These are phyloP conservation scores for Colletotrichum coccodes DNA, from an alignment of 2,329 filamentous ascomycete genomes.

Conservation along the genomic window DNA sequence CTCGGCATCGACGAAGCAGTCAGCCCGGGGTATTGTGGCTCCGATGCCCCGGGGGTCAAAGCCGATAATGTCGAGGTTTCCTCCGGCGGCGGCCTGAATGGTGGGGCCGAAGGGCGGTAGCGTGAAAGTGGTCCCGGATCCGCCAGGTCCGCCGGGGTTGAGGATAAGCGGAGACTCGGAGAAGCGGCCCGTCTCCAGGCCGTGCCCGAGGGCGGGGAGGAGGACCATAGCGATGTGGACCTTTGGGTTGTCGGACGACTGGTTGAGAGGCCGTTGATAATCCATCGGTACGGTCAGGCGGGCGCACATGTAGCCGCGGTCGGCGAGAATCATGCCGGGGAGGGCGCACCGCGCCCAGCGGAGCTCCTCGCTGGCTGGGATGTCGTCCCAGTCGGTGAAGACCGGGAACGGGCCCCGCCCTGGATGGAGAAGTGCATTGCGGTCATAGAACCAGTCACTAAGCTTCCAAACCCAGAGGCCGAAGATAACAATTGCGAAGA, in stretches of 20 bases:
- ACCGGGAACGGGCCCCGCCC: background rate
- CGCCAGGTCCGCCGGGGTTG: conserved; percentile 60
- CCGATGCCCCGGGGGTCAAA: conserved; percentile 59
- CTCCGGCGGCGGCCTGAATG: conserved; percentile 49
- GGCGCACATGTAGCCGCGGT: conserved; percentile 48
- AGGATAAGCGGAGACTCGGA: conserved; percentile 52
- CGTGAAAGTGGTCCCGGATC: conserved; percentile 47
- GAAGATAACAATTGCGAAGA: conserved; percentile 16
- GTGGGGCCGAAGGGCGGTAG: conserved; percentile 36
- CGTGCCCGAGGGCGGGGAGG: conserved; percentile 43
- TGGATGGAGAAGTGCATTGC: conserved; percentile 3
- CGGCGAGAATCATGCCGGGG: conserved; percentile 34
- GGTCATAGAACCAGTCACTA: background rate
- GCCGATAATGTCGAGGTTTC: conserved; percentile 54
- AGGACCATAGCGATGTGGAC: conserved; percentile 51
- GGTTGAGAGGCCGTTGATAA: conserved; percentile 52
- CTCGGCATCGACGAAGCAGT: conserved; percentile 46
- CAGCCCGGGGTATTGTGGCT: conserved; percentile 48
- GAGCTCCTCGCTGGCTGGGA: conserved; percentile 55
- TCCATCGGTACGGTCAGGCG: conserved; percentile 59
- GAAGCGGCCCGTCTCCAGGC: conserved; percentile 40
- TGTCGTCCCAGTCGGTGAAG: conserved; percentile 42
- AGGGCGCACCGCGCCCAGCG: conserved; percentile 54
- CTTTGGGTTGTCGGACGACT: conserved; percentile 42
- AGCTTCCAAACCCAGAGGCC: conserved; percentile 21